A percentile compares a stretch with the other conserved stretches of the same genome.
These are phyloP conservation scores for Ilex asprella DNA, from an alignment of 257 asterid genomes.

Conservation along the genomic window DNA sequence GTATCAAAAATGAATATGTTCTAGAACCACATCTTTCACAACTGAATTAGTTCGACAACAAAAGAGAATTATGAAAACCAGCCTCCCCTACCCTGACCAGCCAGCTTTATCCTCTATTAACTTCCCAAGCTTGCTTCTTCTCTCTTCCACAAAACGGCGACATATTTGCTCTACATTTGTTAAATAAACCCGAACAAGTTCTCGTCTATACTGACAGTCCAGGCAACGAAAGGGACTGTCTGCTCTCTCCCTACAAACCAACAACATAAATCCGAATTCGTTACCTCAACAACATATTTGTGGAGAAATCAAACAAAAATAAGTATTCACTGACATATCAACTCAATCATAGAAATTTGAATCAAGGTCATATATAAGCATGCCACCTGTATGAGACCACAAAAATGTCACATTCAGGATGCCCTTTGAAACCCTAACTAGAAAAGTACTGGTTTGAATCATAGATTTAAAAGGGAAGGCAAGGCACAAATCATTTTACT, in stretches of 20 bases:
- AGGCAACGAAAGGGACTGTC: conserved; percentile 93
- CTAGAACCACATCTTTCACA: neutral
- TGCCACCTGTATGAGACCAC: neutral
- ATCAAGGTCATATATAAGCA: conserved; percentile 1
- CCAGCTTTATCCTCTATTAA: conserved; percentile 77
- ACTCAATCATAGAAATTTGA: conserved; percentile 3
- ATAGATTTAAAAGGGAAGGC: no score
- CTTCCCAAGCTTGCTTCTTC: conserved; percentile 66
- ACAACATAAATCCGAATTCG: no score
- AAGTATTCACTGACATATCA: neutral
- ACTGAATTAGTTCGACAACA: neutral
- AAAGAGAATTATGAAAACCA: conserved; percentile 2
- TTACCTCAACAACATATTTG: no score
- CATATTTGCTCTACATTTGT: conserved; percentile 91
- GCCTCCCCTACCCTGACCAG: conserved; percentile 73
- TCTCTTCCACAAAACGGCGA: conserved; percentile 82
- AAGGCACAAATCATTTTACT: no score
- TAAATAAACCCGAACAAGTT: conserved; percentile 82
- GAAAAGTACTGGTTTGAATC: no score
- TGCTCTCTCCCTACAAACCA: conserved; percentile 71
- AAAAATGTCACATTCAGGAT: neutral
- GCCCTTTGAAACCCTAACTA: no score
- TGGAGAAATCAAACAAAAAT: no score
- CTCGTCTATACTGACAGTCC: conserved; percentile 83
- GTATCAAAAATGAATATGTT: no score